These are phyloP conservation scores for Hypomyces perniciosus DNA, from an alignment of 2,329 filamentous ascomycete genomes.

Conservation along the genomic window DNA sequence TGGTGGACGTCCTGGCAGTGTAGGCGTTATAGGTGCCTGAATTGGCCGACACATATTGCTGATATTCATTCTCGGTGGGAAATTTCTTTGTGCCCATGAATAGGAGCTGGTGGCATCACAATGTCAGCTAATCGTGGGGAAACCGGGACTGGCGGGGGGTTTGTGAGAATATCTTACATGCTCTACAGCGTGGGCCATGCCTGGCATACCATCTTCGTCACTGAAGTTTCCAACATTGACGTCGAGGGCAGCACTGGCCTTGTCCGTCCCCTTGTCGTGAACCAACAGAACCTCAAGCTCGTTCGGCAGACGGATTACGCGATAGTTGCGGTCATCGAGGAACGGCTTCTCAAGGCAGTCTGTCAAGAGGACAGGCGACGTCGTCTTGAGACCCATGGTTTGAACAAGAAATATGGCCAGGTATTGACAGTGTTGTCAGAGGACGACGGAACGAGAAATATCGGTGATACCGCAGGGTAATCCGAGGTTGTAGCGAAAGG, in stretches of 20 bases:
- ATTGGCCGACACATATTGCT: slow-evolving; percentile 82
- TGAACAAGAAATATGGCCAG: no score
- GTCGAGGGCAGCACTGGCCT: slow-evolving; percentile 90
- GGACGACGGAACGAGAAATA: no score
- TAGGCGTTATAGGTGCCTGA: slow-evolving; percentile 94
- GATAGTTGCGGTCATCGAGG: slow-evolving; percentile 79
- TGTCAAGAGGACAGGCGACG: slow-evolving; percentile 43
- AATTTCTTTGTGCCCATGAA: slow-evolving; percentile 99
- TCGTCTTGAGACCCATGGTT: no score
- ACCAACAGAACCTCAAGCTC: slow-evolving; percentile 86
- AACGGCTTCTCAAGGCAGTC: slow-evolving; percentile 75
- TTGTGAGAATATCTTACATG: slow-evolving; percentile 50
- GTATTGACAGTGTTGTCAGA: no score
- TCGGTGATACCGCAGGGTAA: no score
- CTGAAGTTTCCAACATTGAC: slow-evolving; percentile 96
- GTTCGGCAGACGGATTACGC: slow-evolving; percentile 79
- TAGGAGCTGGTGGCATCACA: slow-evolving; percentile 51
- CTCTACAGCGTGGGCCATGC: slow-evolving; percentile 93
- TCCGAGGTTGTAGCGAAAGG: no score
- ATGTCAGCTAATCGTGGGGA: neutral
- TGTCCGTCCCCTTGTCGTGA: slow-evolving; percentile 91
- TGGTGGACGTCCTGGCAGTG: slow-evolving; percentile 87
- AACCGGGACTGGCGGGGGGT: neutral
- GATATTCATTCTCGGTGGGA: slow-evolving; percentile 91
- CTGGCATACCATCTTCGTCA: slow-evolving; percentile 83